These are phyloP conservation scores for Trametes versicolor DNA, from an alignment of 1,284 basidiomycete genomes.

Conservation along the genomic window DNA sequence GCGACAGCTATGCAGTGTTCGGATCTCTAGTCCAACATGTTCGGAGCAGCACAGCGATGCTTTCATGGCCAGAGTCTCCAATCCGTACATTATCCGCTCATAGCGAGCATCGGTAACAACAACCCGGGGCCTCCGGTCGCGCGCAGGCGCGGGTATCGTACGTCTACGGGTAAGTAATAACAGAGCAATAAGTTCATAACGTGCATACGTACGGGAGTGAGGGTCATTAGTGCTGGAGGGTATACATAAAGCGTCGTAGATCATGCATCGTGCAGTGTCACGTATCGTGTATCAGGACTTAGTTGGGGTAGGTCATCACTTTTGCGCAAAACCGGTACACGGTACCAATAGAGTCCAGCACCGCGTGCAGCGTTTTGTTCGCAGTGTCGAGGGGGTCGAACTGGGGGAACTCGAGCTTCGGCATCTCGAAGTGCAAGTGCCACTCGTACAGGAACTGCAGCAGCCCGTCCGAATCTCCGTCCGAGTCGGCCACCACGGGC, in stretches of 20 bases:
- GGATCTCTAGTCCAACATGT: neutral
- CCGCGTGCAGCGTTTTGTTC: slow-evolving; percentile 35
- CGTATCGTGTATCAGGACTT: slow-evolving; percentile 31
- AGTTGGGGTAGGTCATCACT: slow-evolving; percentile 45
- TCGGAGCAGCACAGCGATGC: neutral
- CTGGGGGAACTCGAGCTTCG: slow-evolving; percentile 31
- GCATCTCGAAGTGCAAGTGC: slow-evolving; percentile 40
- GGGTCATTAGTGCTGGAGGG: slow-evolving; percentile 2
- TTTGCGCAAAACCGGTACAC: slow-evolving; percentile 44
- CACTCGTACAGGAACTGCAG: slow-evolving; percentile 32
- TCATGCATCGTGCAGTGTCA: slow-evolving; percentile 4
- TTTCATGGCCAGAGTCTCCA: neutral
- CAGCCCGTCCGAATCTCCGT: slow-evolving; percentile 5
- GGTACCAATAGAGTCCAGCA: slow-evolving; percentile 39
- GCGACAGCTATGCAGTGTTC: neutral
- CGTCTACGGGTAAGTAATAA: slow-evolving; percentile 22
- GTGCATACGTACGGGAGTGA: slow-evolving; percentile 11
- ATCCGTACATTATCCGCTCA: slow-evolving; percentile 10
- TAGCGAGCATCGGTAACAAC: slow-evolving; percentile 3
- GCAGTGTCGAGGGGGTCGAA: slow-evolving; percentile 30
- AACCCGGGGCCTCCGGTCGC: slow-evolving; percentile 4
- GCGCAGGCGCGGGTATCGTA: slow-evolving; percentile 16
- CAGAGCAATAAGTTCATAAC: slow-evolving; percentile 29
- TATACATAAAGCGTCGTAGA: slow-evolving; percentile 1
- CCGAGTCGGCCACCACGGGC: slow-evolving; percentile 7